Evolutionary conservation across 2,329 filamentous ascomycete genomes (phyloP).

Genomic region (Pleomassaria siparia): DNA sequence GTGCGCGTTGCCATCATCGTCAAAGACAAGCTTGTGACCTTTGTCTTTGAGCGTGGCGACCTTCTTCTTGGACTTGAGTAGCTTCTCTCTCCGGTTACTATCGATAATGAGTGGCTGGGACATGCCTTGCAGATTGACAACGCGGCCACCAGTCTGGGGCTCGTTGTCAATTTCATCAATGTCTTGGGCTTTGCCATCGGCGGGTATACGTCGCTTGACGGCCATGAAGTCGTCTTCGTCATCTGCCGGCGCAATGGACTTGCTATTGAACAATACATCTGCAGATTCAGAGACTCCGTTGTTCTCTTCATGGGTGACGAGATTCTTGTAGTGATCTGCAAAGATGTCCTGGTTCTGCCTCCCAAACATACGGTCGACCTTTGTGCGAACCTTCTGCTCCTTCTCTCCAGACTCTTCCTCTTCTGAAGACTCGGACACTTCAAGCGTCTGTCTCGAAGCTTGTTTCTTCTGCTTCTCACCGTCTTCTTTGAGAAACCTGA

Average conservation of each 20-base stretch:
- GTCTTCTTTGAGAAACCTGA: constrained; percentile 90
- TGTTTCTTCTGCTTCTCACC: constrained; percentile 88
- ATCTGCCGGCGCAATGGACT: constrained; percentile 53
- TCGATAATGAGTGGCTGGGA: constrained; percentile 78
- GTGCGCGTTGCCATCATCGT: constrained; percentile 86
- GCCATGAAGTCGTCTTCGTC: constrained; percentile 83
- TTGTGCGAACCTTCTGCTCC: constrained; percentile 71
- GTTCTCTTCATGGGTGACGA: constrained; percentile 62
- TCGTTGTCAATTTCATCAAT: constrained; percentile 46
- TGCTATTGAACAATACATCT: constrained; percentile 34
- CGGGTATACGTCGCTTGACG: constrained; percentile 83
- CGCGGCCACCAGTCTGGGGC: constrained; percentile 50
- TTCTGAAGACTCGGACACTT: constrained; percentile 62
- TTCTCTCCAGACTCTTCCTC: constrained; percentile 53
- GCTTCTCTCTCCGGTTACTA: constrained; percentile 91
- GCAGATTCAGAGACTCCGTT: constrained; percentile 45
- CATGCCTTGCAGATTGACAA: constrained; percentile 67
- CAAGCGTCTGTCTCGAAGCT: constrained; percentile 67
- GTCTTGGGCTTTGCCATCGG: constrained; percentile 58
- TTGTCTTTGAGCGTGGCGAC: constrained; percentile 87
- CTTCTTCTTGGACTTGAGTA: constrained; percentile 94
- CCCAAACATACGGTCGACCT: constrained; percentile 98
- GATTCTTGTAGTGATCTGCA: constrained; percentile 88
- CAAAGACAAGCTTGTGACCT: constrained; percentile 83
- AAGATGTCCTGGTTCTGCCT: constrained; percentile 93